Percentiles rank a stretch among this genome's conserved stretches.
These are phyloP conservation scores for Phaeodactylum tricornutum DNA, from an alignment of 108 stramenopile genomes.

Conservation along the genomic window DNA sequence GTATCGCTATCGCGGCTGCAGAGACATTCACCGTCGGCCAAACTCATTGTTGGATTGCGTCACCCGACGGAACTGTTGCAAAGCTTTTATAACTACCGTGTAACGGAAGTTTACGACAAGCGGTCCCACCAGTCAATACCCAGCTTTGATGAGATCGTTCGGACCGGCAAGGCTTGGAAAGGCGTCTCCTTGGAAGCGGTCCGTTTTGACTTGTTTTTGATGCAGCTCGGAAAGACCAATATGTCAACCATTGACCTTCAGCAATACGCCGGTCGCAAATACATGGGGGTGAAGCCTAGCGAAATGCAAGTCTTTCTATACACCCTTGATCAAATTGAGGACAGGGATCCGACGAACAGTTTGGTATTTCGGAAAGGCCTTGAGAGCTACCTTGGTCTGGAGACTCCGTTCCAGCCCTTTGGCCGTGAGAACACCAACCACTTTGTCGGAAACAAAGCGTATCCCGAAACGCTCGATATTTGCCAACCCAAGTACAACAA, in stretches of 20 bases:
- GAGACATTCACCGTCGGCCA: conserved; percentile 29
- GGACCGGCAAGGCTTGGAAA: conserved; percentile 10
- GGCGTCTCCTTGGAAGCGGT: conserved; percentile 23
- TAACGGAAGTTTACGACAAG: conserved; percentile 10
- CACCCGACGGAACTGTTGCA: conserved; percentile 65
- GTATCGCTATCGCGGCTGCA: conserved; percentile 6
- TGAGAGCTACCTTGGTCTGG: conserved; percentile 18
- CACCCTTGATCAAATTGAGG: conserved; percentile 31
- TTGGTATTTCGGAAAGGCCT: conserved; percentile 16
- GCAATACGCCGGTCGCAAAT: not conserved
- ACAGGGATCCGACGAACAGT: not conserved
- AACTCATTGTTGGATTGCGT: conserved; percentile 59
- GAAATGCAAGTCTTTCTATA: conserved; percentile 27
- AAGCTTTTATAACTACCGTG: conserved; percentile 54
- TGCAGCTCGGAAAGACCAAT: conserved; percentile 27
- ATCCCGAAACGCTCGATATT: conserved; percentile 33
- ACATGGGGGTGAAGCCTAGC: conserved; percentile 2
- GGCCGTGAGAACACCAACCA: conserved; percentile 17
- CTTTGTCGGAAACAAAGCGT: conserved; percentile 21
- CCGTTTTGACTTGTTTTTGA: conserved; percentile 20
- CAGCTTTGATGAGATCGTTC: conserved; percentile 5
- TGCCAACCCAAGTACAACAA: conserved; percentile 15
- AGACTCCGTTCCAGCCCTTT: conserved; percentile 15
- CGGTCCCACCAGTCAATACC: not conserved
- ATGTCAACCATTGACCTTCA: conserved; percentile 2